Evolutionary conservation across 2,329 filamentous ascomycete genomes (phyloP), one percentile per base, ranked within the genome.

Genomic region (Colletotrichum sojae): DNA sequence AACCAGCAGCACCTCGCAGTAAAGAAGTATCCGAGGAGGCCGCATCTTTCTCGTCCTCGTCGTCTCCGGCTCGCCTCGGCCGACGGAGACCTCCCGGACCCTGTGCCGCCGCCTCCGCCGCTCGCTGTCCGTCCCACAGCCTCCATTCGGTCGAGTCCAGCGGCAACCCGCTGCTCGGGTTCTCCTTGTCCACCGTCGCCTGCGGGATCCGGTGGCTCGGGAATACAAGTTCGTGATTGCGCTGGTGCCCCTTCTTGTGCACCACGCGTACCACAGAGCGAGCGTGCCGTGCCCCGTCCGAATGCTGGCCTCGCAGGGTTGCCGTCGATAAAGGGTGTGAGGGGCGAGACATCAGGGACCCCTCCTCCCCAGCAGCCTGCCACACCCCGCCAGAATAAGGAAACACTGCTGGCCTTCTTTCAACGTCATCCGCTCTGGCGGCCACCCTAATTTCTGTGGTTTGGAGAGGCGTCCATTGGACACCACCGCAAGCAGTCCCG

Each of bases 141-240:
- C 49, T 55, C 48, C 43, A 45, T 55, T 10, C 45, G 40, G 20
- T 53, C 53, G 54, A 58, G 22, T 40, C 46, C n/a, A n/a, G 27
- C 49, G 62, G 31, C 60, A 48, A 58, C 40, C 27, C 31, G 31
- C 31, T 8, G 8, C 8, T 31, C 36, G 55, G 31, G 22, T 57
- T 66, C 36, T 36, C 31, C 31, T 65, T 55, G 57, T 57, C 57
- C 15, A 55, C 62, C 53, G 45, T 25, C 51, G 25, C 43, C 51
- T 69, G 66, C 66, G 66, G 66, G 63, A 67, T 68, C 67, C 63
- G 63, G 58, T 57, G 56, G 63, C 52, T 67, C 52, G 67, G 67
- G 67, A 67, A 67, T 58, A 62, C 56, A 67, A 70, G 58, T 52
- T 43, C 31, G 20, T 70, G 67, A 63, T 70, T 48, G 40, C 46